Percentiles rank a stretch among this genome's conserved stretches.
Evolutionary conservation across 768 basidiomycete genomes (phyloP).

Genomic region (Pleurotus tuoliensis): DNA sequence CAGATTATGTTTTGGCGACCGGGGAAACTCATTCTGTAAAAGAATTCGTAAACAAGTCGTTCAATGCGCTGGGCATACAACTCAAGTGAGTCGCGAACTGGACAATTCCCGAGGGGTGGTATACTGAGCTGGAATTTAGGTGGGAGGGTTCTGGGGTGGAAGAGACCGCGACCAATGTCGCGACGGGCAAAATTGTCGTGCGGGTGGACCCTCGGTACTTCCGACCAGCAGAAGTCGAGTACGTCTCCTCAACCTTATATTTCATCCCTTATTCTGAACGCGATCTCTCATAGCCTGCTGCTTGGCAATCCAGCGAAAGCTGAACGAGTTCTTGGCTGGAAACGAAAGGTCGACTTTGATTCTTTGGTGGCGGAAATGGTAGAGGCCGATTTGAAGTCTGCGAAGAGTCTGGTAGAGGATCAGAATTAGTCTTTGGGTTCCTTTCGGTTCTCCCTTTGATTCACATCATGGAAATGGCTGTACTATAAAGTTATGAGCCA

Average conservation of each 20-base stretch:
- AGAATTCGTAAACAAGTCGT: conserved; percentile 89
- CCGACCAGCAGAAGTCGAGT: conserved; percentile 96
- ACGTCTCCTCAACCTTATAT: conserved; percentile 28
- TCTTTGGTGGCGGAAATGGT: conserved; percentile 92
- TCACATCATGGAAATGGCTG: no score
- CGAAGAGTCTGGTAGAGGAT: conserved; percentile 73
- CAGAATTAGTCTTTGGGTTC: conserved; percentile 55
- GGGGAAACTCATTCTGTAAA: conserved; percentile 95
- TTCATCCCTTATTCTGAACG: conserved; percentile 9
- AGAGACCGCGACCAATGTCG: conserved; percentile 71
- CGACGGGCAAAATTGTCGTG: conserved; percentile 71
- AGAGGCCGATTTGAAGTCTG: conserved; percentile 69
- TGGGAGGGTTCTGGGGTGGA: conserved; percentile 78
- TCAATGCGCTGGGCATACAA: conserved; percentile 59
- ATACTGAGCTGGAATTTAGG: conserved; percentile 27
- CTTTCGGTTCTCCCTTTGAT: conserved; percentile 16
- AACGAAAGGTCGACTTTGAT: conserved; percentile 79
- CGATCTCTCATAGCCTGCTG: conserved; percentile 51
- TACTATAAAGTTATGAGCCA: no score
- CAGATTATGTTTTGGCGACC: conserved; percentile 94
- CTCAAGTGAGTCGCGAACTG: conserved; percentile 47
- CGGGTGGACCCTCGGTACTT: conserved; percentile 87
- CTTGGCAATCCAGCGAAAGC: conserved; percentile 90
- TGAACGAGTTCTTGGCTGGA: conserved; percentile 86
- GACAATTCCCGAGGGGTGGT: conserved; percentile 1